Percentiles rank a stretch among this genome's conserved stretches.
Evolutionary conservation across 2,329 filamentous ascomycete genomes (phyloP).

Genomic region (Beauveria rudraprayagi): DNA sequence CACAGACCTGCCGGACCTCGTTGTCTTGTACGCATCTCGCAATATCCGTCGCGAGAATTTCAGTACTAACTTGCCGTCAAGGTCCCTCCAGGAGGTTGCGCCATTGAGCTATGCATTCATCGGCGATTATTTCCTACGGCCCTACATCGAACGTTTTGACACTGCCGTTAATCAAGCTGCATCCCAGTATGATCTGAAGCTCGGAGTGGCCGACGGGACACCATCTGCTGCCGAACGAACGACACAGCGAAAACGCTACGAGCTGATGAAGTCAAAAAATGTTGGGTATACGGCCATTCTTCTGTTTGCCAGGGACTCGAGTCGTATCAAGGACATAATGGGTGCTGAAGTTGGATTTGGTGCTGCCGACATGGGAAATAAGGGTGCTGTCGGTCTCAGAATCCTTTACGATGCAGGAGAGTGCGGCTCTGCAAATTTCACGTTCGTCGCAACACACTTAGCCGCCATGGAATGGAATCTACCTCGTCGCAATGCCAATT

Average conservation of each 20-base stretch:
- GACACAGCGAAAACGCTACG: conserved; percentile 43
- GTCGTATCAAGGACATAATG: conserved; percentile 56
- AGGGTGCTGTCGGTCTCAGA: conserved; percentile 79
- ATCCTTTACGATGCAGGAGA: conserved; percentile 45
- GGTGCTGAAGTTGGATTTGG: conserved; percentile 82
- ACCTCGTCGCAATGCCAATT: conserved; percentile 73
- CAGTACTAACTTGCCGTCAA: conserved; percentile 23
- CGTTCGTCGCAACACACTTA: conserved; percentile 81
- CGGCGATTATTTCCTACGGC: conserved; percentile 67
- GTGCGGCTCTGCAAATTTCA: conserved; percentile 52
- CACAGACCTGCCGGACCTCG: conserved; percentile 41
- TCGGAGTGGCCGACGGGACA: conserved; percentile 14
- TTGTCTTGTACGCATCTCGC: conserved; percentile 45
- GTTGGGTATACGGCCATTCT: conserved; percentile 86
- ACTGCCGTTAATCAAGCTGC: conserved; percentile 65
- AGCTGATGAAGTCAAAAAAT: conserved; percentile 62
- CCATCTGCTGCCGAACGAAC: conserved; percentile 10
- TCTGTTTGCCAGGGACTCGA: conserved; percentile 64
- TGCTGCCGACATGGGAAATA: conserved; percentile 84
- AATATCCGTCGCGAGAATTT: neutral
- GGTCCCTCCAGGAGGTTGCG: conserved; percentile 83
- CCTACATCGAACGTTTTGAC: conserved; percentile 66
- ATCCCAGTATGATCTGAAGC: conserved; percentile 24
- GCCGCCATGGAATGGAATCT: conserved; percentile 79
- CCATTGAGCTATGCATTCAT: conserved; percentile 80